Base-by-base conservation (phyloP, 768 basidiomycete species). In the Lentinula sp. region DNA sequence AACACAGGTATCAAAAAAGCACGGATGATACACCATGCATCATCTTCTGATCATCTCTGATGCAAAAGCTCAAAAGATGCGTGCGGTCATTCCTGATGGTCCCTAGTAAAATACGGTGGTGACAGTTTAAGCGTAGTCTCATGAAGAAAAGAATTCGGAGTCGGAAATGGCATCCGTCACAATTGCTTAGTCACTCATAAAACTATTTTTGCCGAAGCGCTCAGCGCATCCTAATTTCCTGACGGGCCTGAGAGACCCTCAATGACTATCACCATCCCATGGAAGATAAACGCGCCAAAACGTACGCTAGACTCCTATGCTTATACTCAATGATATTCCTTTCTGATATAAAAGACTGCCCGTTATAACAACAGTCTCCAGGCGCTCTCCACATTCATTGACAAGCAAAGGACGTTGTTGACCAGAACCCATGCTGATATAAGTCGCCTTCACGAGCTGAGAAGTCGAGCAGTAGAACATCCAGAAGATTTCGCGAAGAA, bases 391-490 rank as follows among this genome's bases (percentile, higher is more conserved):
- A 51, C 59, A 16, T 60, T 60, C 50, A 60, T 60, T 36, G 49
- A 60, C 39, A 52, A 20, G 20, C 59, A 60, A n/a, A 33, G 41
- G 36, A 50, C 59, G 28, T 55, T 61, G 45, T 52, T 61, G 41
- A 55, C 60, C 12, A 54, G 53, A 36, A 61, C 60, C 10, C 60
- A 61, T 20, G 41, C 28, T 20, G 60, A 54, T 56, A 54, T 61
- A n/a, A 53, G 28, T 36, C 73, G 77, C 20, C 77, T 92, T 20
- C 76, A 76, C 51, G 68, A 68, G 43, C 74, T 87, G 36, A 80
- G 75, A 62, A 71, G 65, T 15, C 70, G 80, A 45, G 74, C 77
- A 1, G 62, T 74, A 18, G 65, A 64, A 5, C 69, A 74, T 33
- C 73, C 81, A 35, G 70, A 73, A 48, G 58, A 65, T 18, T 74